Evolutionary conservation across 2,329 filamentous ascomycete genomes (phyloP).

Genomic region (Capronia americana): DNA sequence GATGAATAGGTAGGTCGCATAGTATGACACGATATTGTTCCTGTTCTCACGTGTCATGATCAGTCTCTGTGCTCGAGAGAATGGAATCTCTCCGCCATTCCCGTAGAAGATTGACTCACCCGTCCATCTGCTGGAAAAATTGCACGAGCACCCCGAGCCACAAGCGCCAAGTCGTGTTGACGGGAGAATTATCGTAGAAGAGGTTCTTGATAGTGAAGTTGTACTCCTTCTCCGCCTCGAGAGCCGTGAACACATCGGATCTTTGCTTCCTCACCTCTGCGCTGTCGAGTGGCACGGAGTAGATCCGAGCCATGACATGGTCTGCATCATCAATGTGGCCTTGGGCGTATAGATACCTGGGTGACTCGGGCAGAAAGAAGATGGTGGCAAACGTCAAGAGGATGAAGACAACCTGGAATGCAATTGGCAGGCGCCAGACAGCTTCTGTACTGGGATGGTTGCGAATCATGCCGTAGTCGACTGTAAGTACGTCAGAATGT

Average conservation of each 20-base stretch:
- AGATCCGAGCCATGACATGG: conserved; percentile 30
- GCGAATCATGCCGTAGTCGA: conserved; percentile 31
- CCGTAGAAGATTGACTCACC: conserved; percentile 2
- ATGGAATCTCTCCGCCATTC: not conserved
- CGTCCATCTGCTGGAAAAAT: conserved; percentile 33
- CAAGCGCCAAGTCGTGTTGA: conserved; percentile 31
- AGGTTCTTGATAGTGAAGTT: conserved; percentile 30
- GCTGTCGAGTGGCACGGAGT: conserved; percentile 26
- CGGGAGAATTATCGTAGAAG: conserved; percentile 28
- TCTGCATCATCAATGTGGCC: conserved; percentile 28
- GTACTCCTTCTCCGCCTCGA: conserved; percentile 32
- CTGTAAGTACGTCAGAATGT: not conserved
- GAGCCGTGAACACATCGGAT: conserved; percentile 24
- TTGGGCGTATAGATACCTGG: conserved; percentile 38
- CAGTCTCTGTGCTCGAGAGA: not conserved
- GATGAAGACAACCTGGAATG: conserved; percentile 55
- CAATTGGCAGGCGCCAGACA: conserved; percentile 54
- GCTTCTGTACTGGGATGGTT: conserved; percentile 24
- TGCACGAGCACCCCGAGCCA: conserved; percentile 31
- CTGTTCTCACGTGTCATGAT: conserved; percentile 7
- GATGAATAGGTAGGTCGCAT: conserved; percentile 39
- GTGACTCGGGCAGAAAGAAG: conserved; percentile 48
- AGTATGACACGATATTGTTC: conserved; percentile 31
- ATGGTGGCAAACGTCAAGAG: conserved; percentile 47
- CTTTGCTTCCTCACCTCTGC: conserved; percentile 25